Base-by-base conservation (phyloP, 805 yeast genomes). In the Saturnispora besseyi region DNA sequence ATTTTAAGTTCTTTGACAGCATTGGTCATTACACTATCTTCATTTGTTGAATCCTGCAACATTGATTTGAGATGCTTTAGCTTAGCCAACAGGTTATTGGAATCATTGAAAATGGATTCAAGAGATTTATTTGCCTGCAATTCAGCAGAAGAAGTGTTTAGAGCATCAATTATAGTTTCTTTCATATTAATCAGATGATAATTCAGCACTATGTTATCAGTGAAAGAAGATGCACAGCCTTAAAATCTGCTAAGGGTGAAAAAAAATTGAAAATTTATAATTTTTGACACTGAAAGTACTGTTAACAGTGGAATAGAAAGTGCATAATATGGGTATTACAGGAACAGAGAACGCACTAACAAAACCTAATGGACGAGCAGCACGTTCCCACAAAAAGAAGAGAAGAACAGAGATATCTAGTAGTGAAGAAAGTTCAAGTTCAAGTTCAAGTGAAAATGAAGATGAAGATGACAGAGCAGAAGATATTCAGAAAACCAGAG, bases 321-420 rank as follows among this genome's bases (percentile, higher is more conserved):
- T 26, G 24, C 9, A 12, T 7, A 15, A 45, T 21, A 45, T 37
- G 34, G 47, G 40, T 24, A 33, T 33, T 36, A 28, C 31, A 26
- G 24, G 37, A n/a, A 10, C 45, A 42, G 28, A 42, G 15, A 12
- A 10, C 10, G 11, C 22, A 13, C 15, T 30, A 24, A 18, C 28
- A 18, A 30, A 42, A 12, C 28, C 45, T 26, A 30, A 11, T 4
- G 24, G 45, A 15, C 36, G 36, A 21, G 15, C 28, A n/a, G 18
- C 33, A 30, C 45, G 45, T 30, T 73, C 86, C 58, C 76, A 86
- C 54, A 73, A 82, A 60, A 83, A 83, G 76, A 84, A 82, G 78
- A 81, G 89, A 78, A 83, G 90, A 80, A 84, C 91, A 0, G 87
- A 82, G 46, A 88, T 82, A 56, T 78, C 81, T 30, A 81, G 85